Conservation (phyloP, 2,329 filamentous ascomycete genomes). For the Arthrobotrys conoides region DNA sequence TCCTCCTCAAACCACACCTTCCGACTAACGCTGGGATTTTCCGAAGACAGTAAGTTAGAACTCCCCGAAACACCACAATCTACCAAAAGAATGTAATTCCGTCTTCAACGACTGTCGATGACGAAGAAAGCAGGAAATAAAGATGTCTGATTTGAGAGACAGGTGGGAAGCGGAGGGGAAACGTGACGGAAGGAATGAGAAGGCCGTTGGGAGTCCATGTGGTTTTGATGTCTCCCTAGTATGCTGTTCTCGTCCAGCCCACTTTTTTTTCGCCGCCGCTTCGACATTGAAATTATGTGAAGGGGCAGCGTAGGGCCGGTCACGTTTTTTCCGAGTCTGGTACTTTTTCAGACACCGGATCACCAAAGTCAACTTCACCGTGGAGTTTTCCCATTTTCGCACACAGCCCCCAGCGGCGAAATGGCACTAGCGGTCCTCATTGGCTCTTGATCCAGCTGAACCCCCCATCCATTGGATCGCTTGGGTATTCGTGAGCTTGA, state of each 20-base stretch:
- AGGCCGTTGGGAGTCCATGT: slow-evolving; percentile 57
- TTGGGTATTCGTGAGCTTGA: slow-evolving; percentile 55
- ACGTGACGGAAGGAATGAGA: slow-evolving; percentile 58
- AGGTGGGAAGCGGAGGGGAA: slow-evolving; percentile 54
- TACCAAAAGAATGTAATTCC: slow-evolving; percentile 60
- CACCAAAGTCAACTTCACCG: slow-evolving; percentile 46
- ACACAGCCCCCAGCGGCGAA: slow-evolving; percentile 58
- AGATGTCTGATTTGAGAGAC: slow-evolving; percentile 40
- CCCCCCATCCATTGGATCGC: slow-evolving; percentile 56
- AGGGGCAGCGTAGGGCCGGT: slow-evolving; percentile 52
- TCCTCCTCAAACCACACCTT: slow-evolving; percentile 59
- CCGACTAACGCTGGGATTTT: slow-evolving; percentile 56
- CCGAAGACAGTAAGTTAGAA: slow-evolving; percentile 59
- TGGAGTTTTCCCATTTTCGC: slow-evolving; percentile 37
- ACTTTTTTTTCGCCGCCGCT: slow-evolving; percentile 41
- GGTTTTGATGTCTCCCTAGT: slow-evolving; percentile 51
- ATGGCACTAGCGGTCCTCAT: slow-evolving; percentile 36
- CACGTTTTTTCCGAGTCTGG: slow-evolving; percentile 58
- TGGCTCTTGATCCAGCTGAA: slow-evolving; percentile 43
- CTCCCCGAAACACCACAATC: slow-evolving; percentile 52
- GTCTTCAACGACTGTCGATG: slow-evolving; percentile 53
- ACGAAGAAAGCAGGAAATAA: slow-evolving; percentile 29
- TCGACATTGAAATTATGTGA: slow-evolving; percentile 46
- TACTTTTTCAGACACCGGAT: slow-evolving; percentile 50
- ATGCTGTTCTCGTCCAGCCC: slow-evolving; percentile 50